Evolutionary conservation across 345 rosid genomes (phyloP), one percentile per base, ranked within the genome.

Genomic region (Lepidium sativum): DNA sequence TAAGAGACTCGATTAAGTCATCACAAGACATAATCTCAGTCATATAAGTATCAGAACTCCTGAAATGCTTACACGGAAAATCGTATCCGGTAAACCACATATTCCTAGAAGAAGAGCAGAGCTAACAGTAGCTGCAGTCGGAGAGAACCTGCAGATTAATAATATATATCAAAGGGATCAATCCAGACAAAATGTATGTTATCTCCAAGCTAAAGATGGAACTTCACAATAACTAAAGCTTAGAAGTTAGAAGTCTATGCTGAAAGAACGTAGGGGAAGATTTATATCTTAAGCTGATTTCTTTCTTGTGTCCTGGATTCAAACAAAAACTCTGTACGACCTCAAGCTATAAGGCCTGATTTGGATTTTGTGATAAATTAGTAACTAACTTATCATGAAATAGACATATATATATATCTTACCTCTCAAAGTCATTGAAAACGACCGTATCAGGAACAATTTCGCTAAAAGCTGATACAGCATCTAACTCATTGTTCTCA

Each of bases 61-160:
- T 2, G 5, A 4, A 69, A 61, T 7, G 38, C 70, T 79, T 69
- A 89, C 98, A 40, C 97, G 80, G 65, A 89, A 92, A 38, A 86
- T 77, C 0, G 98, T 92, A 77, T 92, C 96, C 0, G 97, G 98
- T 23, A 92, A 88, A 76, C 97, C 79, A 34, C 89, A 82, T 42
- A 92, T 92, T 15, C 98, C 98, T 72, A 92, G 77, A 4, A 92
- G 86, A 41, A 92, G 89, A 14, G 96, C 83, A 31, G 98, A 92
- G 89, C 97, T 92, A 74, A 89, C 96, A 14, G 98, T 89, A 45
- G 92, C 98, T 35, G 97, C 98, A 59, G 96, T 90, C 65, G 97
- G 95, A 29, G 96, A 95, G 68, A 94, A 94, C 82, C 96, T 92
- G 68, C 17, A 54, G 20, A 13, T 39, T 25, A 69, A 15, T 31